Base-by-base conservation (phyloP, 1,139 yeast genomes). In the Yamadazyma blattariae region DNA sequence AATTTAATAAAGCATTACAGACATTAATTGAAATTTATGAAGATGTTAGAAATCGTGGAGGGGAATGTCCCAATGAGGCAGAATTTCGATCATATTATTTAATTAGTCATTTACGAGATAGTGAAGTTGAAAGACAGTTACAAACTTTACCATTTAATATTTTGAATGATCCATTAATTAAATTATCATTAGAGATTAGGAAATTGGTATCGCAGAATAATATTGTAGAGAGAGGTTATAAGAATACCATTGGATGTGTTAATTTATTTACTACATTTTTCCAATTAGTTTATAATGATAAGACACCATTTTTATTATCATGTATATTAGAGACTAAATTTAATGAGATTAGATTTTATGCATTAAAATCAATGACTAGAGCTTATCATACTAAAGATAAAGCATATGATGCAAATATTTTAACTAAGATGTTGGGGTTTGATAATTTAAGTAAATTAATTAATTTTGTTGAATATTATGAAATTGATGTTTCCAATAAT, bases 11-110 rank as follows among this genome's bases (percentile, higher is more conserved):
- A 54, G 87, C 97, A 0, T 59, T 94, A 29, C 96, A 92, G 52
- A 86, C 98, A 0, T 67, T 94, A 26, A 75, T 87, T 13, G 97
- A 94, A 55, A 85, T 89, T 50, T 94, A 94, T 51, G 79, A 80
- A 38, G 96, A 87, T 49, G 82, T 84, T 8, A 65, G 95, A 31
- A 74, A 79, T 27, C 73, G 75, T 42, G 92, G 89, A 2, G 80
- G 87, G 0, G 52, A 41, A 13, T 76, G 86, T 36, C 89, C 94
- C 0, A 84, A 85, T 48, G 98, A 94, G 59, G 86, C 97, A 0
- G 99, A 94, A 55, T 88, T 94, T 52, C 73, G 97, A 43, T 90
- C 96, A 0, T 94, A 90, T 55, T 84, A 89, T 45, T 62, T 92
- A 14, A 53, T 94, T 23, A 79, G 92, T 51, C 94, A 88, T 48